Evolutionary conservation across 441 rosid genomes (phyloP), one percentile per base, ranked within the genome.

Genomic region (Populus hybrid): DNA sequence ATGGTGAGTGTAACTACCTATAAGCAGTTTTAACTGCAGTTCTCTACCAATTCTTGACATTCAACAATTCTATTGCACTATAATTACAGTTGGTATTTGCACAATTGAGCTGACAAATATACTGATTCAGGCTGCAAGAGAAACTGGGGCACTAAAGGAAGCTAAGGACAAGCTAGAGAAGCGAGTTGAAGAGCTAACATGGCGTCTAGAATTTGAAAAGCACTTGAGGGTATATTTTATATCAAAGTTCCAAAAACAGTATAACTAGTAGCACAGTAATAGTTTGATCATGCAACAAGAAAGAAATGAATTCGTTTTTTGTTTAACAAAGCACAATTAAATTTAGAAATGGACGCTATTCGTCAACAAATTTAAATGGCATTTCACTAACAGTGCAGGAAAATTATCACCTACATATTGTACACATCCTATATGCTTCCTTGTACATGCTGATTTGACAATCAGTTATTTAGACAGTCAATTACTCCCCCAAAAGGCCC

Each of bases 151-250:
- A 9, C 93, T 92, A 69, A 89, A 90, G 82, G 91, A 90, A 87
- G 96, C 96, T 6, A 92, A 92, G 83, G 93, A 92, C 85, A 92
- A 90, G 86, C 80, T 92, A 18, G 93, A 92, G 85, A 92, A 92
- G 82, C 90, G 91, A 59, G 96, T 90, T 72, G 96, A 92, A 81
- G 93, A 92, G 85, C 85, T 92, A 66, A 82, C 87, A 46, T 90
- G 94, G 96, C 85, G 97, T 46, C 80, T 92, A 38, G 88, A 92
- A 74, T 75, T 92, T 73, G 97, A 92, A 81, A 92, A 86, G 78
- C 90, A 85, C 80, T 80, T 90, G 83, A 84, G 89, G 92, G 97
- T 92, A 85, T 35, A 42, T 18, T 70, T 69, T 65, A 54, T 77
- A 70, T 69, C 46, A 38, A 65, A 18, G 65, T 35, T 14, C 40